Evolutionary conservation across 176 grass and related monocot species (phyloP), one percentile per base, ranked within the genome.

Genomic region (Elymus sibiricus): DNA sequence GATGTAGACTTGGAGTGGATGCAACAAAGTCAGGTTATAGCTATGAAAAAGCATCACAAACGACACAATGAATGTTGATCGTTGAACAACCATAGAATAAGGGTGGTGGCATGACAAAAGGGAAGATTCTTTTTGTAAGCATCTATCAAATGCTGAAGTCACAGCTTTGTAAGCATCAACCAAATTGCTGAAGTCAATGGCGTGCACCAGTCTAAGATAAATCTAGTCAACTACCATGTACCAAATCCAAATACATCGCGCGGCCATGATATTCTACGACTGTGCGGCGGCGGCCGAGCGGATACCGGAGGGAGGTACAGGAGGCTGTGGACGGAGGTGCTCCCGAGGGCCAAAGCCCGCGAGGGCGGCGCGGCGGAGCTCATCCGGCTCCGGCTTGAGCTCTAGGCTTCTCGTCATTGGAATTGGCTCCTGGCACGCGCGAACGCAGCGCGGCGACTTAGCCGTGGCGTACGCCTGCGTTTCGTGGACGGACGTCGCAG

Each of bases 21-120:
- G 37, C 53, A 64, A 53, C 9, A 67, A 31, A 82, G 38, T 74
- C 70, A 63, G 32, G 77, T 25, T 79, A 37, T 39, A 70, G 58
- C 42, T 59, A 72, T 9, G 25, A 22, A 51, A 40, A 55, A 70
- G 39, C 64, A 72, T 12, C 40, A 64, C 11, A 26, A 90, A 32
- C 6, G 46, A 32, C 87, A 43, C 35, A 28, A 53, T 22, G 60
- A 47, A 71, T 6, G 71, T 40, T 27, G 73, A 82, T 86, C 53
- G 89, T 74, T 90, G 80, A 90, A 87, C 89, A 47, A 87, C 84
- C 89, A 19, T 87, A 66, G 44, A 79, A 46, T 56, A 28, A 68
- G 49, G 37, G 8, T 24, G 68, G 43, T 27, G 63, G 29, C 38
- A 39, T 55, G 64, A 70, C 51, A 77, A 78, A 88, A 78, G 37